Evolutionary conservation across 164 flowering plant genomes (phyloP).

Genomic region (Nymphaea thermarum): DNA sequence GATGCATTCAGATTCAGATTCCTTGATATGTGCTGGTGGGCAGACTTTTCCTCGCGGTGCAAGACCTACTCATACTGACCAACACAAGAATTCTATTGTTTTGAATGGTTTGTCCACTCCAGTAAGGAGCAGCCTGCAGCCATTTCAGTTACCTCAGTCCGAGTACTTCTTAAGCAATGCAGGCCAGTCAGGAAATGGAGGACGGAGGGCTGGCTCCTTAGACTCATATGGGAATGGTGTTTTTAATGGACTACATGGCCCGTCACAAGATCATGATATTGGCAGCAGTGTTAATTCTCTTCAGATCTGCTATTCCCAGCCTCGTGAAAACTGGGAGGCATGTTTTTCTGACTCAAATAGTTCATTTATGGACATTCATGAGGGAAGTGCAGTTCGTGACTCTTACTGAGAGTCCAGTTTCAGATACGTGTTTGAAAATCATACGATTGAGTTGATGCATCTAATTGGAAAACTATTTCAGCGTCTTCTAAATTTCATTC

Average conservation of each 20-base stretch:
- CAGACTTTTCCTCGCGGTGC: slow-evolving; percentile 18
- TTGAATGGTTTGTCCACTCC: slow-evolving; percentile 61
- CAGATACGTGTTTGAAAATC: neutral
- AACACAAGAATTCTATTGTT: slow-evolving; percentile 44
- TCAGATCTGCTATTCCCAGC: neutral
- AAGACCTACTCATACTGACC: slow-evolving; percentile 38
- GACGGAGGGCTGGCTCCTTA: neutral
- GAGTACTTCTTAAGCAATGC: slow-evolving; percentile 19
- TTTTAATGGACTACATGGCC: slow-evolving; percentile 3
- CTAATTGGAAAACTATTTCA: neutral
- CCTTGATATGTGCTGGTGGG: slow-evolving; percentile 36
- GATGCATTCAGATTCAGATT: slow-evolving; percentile 20
- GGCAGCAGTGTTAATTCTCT: neutral
- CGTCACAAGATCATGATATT: slow-evolving; percentile 16
- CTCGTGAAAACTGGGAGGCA: slow-evolving; percentile 37
- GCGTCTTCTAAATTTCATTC: neutral
- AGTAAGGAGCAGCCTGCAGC: slow-evolving; percentile 43
- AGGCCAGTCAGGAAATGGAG: neutral
- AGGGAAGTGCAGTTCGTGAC: slow-evolving; percentile 43
- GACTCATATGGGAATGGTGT: neutral
- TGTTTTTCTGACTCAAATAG: slow-evolving; percentile 35
- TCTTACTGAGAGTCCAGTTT: slow-evolving; percentile 17
- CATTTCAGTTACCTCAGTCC: slow-evolving; percentile 34
- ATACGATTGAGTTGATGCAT: neutral
- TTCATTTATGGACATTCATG: slow-evolving; percentile 53